phyloP scores from a whole-genome alignment of 179 eudicot genomes.

The Monotropa hypopitys region DNA sequence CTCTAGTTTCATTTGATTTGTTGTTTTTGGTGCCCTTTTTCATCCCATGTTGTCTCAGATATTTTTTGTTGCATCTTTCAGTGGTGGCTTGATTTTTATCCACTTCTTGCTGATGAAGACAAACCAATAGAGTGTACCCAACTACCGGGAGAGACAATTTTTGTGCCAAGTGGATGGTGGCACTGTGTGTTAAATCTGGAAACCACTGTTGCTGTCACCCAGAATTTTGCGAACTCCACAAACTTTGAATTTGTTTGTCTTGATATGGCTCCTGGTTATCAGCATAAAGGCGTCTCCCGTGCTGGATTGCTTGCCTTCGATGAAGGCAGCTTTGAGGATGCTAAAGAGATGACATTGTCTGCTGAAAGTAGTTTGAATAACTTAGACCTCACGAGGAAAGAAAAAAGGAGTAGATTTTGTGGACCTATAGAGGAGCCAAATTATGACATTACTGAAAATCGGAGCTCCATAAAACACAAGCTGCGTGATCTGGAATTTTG shows the following conservation, averaged over 20 bases:
- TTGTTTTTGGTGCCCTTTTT: slow-evolving; percentile 2
- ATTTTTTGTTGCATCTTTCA: slow-evolving; percentile 23
- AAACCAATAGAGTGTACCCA: slow-evolving; percentile 94
- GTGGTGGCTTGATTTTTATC: slow-evolving; percentile 99
- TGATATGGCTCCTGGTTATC: slow-evolving; percentile 96
- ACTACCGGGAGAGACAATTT: slow-evolving; percentile 94
- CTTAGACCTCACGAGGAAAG: slow-evolving; percentile 35
- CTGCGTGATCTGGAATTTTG: slow-evolving; percentile 34
- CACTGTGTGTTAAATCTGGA: slow-evolving; percentile 93
- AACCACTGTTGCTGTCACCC: slow-evolving; percentile 85
- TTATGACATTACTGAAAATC: slow-evolving; percentile 13
- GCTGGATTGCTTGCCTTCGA: slow-evolving; percentile 87
- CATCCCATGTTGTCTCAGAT: neutral
- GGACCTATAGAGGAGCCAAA: slow-evolving; percentile 18
- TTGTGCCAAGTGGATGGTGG: slow-evolving; percentile 99
- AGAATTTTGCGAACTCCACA: slow-evolving; percentile 72
- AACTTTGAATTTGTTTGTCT: slow-evolving; percentile 90
- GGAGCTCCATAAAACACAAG: slow-evolving; percentile 16
- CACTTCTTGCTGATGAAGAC: slow-evolving; percentile 71
- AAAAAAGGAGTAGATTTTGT: slow-evolving; percentile 34
- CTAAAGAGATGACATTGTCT: slow-evolving; percentile 15
- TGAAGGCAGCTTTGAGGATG: slow-evolving; percentile 26
- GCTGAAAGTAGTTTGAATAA: slow-evolving; percentile 16
- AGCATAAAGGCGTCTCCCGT: slow-evolving; percentile 89
- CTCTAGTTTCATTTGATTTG: neutral